Percentiles rank a stretch among this genome's conserved stretches.
These are phyloP conservation scores for Backusella tuberculispora DNA, from an alignment of 192 early-diverging fungal species.

Conservation along the genomic window DNA sequence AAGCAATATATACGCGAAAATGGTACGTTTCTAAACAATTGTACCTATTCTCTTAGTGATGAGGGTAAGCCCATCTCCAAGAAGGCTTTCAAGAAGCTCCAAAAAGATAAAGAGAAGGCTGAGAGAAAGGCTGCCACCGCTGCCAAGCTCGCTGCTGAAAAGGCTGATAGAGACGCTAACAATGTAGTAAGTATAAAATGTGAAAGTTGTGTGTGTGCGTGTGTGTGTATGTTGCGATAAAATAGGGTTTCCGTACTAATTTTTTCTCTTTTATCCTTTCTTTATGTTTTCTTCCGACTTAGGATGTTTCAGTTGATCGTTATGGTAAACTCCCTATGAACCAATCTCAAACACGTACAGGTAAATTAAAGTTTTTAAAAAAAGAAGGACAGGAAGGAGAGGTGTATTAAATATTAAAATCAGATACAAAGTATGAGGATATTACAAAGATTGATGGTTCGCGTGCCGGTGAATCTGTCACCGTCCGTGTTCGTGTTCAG, in stretches of 20 bases:
- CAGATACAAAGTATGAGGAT: slow-evolving; percentile 65
- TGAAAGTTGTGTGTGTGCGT: not conserved
- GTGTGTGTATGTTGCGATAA: not conserved
- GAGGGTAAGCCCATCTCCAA: slow-evolving; percentile 92
- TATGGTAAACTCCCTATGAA: slow-evolving; percentile 91
- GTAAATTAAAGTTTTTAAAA: slow-evolving; percentile 39
- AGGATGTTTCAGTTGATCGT: slow-evolving; percentile 81
- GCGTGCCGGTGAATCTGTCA: slow-evolving; percentile 75
- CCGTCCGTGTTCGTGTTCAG: slow-evolving; percentile 90
- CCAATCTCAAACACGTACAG: slow-evolving; percentile 77
- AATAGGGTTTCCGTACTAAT: not conserved
- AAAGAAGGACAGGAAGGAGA: not conserved
- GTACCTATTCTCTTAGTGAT: slow-evolving; percentile 44
- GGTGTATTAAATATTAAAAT: not conserved
- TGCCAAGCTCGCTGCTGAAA: slow-evolving; percentile 70
- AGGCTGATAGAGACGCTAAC: slow-evolving; percentile 65
- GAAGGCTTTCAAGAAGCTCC: slow-evolving; percentile 91
- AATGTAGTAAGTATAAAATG: slow-evolving; percentile 41
- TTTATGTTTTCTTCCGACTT: not conserved
- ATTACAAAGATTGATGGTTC: slow-evolving; percentile 65
- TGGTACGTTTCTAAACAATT: not conserved
- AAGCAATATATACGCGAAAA: not conserved
- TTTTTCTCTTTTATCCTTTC: not conserved
- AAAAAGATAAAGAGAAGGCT: slow-evolving; percentile 90
- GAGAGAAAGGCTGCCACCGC: slow-evolving; percentile 66